Conservation (phyloP, 2,329 filamentous ascomycete genomes). For the Xylaria sp. region DNA sequence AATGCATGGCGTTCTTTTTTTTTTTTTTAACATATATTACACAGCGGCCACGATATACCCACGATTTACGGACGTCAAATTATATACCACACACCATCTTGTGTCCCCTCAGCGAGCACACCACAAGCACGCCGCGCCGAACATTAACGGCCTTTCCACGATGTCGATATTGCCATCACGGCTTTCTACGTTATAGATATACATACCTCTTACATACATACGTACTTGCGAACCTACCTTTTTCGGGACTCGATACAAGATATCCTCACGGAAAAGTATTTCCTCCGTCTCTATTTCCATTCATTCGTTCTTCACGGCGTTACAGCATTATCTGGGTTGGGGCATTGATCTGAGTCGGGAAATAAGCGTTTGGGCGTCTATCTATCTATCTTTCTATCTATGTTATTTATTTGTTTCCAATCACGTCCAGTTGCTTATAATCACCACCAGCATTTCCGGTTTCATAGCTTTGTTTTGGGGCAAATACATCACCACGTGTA, state of each 20-base stretch:
- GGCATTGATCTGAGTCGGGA: too few species aligned
- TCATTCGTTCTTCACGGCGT: too few species aligned
- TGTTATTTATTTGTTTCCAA: too few species aligned
- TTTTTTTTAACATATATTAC: not conserved
- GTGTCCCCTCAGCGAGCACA: not conserved
- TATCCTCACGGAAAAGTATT: constrained; percentile 16
- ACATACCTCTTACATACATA: not conserved
- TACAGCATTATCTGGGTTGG: too few species aligned
- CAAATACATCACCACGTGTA: too few species aligned
- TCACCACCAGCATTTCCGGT: too few species aligned
- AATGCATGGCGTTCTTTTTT: not conserved
- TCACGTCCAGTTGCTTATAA: too few species aligned
- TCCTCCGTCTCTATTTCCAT: too few species aligned
- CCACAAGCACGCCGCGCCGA: too few species aligned
- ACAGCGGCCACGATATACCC: not conserved
- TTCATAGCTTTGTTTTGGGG: too few species aligned
- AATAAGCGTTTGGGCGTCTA: not conserved
- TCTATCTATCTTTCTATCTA: not conserved
- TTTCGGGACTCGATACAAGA: not conserved
- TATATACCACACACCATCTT: not conserved
- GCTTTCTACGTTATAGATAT: not conserved
- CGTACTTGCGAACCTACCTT: too few species aligned
- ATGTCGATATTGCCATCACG: not conserved
- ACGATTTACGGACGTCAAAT: not conserved
- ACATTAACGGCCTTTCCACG: not conserved